Base-by-base conservation (phyloP, 1,139 yeast species). In the Suzukiozyma palmioleophila region DNA sequence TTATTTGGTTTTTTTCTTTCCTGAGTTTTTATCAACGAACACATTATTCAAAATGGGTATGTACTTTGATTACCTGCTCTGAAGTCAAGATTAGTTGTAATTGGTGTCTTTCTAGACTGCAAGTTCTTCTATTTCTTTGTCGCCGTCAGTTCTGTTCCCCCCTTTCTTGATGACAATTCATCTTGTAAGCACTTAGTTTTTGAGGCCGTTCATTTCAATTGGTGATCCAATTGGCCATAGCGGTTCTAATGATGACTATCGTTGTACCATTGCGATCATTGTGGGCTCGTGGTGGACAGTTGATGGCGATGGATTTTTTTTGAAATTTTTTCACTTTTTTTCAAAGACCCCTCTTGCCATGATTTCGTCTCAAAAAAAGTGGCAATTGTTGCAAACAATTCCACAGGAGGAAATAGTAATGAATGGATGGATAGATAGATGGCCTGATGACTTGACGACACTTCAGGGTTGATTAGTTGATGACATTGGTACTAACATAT, bases 21-120 rank as follows among this genome's bases (percentile, higher is more conserved):
- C 24, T 38, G 38, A 35, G 36, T 21, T 33, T 37, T 36, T 36
- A 40, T 56, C 57, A 53, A 53, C 49, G 44, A 44, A 47, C 48
- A 47, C 46, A 45, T 46, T 42, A 46, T 50, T 46, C 58, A 63
- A 64, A 57, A 66, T 66, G 73, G 72, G 72, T 66, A 66, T 64
- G 72, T 66, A 52, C n/a, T 18, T 18, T 18, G 22, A 18, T 5
- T 18, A 7, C 22, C 22, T 18, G 22, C 22, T 18, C 22, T 18
- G 22, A 18, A 7, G 7, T 18, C 22, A 18, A 7, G 7, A 4
- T 18, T 7, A 26, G 13, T 26, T 26, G 13, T 26, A 26, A 11
- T 11, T 10, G 13, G 28, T 9, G 13, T 11, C 8, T 10, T 3
- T 26, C 13, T 5, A 26, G 6, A 8, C 8, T 26, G 13, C n/a